Percentiles rank a stretch among this genome's conserved stretches.
These are phyloP conservation scores for Candida piceae DNA, from an alignment of 805 yeast species.

Conservation along the genomic window DNA sequence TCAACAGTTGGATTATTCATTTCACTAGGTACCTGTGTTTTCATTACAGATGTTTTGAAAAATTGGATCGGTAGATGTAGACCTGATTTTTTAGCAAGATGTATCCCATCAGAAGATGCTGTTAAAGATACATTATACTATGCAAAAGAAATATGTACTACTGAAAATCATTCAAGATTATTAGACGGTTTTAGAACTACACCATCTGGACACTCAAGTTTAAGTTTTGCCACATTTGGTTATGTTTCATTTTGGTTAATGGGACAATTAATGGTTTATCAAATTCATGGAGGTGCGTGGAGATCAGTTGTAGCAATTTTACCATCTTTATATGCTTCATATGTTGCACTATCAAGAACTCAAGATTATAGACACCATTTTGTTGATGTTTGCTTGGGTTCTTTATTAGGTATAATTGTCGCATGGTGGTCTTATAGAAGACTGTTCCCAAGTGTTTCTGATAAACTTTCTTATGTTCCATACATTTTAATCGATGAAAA, in stretches of 20 bases:
- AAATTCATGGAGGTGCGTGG: slow-evolving; percentile 52
- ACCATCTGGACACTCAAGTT: slow-evolving; percentile 77
- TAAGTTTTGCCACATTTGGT: slow-evolving; percentile 64
- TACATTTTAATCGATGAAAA: slow-evolving; percentile 19
- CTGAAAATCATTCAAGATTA: slow-evolving; percentile 36
- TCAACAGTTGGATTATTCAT: slow-evolving; percentile 63
- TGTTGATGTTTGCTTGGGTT: slow-evolving; percentile 74
- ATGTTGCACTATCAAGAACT: slow-evolving; percentile 81
- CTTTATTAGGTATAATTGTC: slow-evolving; percentile 54
- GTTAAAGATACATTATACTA: slow-evolving; percentile 47
- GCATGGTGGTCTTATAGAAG: slow-evolving; percentile 57
- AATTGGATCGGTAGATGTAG: slow-evolving; percentile 85
- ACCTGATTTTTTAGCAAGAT: slow-evolving; percentile 88
- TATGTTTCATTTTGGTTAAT: slow-evolving; percentile 59
- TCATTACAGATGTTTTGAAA: slow-evolving; percentile 70
- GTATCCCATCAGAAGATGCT: slow-evolving; percentile 60
- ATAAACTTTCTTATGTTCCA: slow-evolving; percentile 37
- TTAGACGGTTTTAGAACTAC: slow-evolving; percentile 77
- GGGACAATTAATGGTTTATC: slow-evolving; percentile 51
- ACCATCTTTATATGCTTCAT: slow-evolving; percentile 65
- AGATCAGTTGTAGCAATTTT: slow-evolving; percentile 45
- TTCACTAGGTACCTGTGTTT: slow-evolving; percentile 53
- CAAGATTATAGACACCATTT: slow-evolving; percentile 94
- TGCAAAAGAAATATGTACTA: slow-evolving; percentile 64
- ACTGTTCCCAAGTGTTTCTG: slow-evolving; percentile 40